phyloP scores from a whole-genome alignment of 768 basidiomycete species.

The Rickenella mellea region DNA sequence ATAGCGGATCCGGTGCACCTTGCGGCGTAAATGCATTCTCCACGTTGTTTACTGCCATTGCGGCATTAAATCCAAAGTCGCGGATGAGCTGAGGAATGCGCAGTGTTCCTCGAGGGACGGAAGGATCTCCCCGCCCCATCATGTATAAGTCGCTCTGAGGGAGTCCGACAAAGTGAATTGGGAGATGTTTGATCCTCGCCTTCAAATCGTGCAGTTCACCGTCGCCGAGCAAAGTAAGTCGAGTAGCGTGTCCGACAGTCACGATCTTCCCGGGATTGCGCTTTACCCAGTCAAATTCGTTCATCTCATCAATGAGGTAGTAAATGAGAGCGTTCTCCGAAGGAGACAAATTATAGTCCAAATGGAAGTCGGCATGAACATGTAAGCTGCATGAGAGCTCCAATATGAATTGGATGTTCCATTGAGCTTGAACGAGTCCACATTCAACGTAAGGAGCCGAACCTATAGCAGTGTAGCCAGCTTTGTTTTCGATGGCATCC shows the following conservation, averaged over 20 bases:
- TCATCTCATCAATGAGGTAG: slow-evolving; percentile 37
- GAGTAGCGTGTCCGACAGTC: slow-evolving; percentile 53
- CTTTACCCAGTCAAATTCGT: slow-evolving; percentile 18
- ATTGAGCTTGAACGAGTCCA: slow-evolving; percentile 32
- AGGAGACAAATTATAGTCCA: slow-evolving; percentile 56
- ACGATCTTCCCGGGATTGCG: slow-evolving; percentile 25
- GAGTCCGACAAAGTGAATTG: slow-evolving; percentile 45
- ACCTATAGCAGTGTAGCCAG: slow-evolving; percentile 43
- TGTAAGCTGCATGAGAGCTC: slow-evolving; percentile 29
- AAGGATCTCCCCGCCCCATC: slow-evolving; percentile 35
- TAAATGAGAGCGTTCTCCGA: slow-evolving; percentile 43
- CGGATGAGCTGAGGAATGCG: slow-evolving; percentile 38
- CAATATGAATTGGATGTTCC: slow-evolving; percentile 45
- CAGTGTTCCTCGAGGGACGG: slow-evolving; percentile 42
- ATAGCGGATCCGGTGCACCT: slow-evolving; percentile 53
- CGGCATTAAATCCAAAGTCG: slow-evolving; percentile 33
- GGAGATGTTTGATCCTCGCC: slow-evolving; percentile 29
- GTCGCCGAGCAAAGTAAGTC: slow-evolving; percentile 40
- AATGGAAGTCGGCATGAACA: slow-evolving; percentile 53
- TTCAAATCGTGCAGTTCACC: slow-evolving; percentile 36
- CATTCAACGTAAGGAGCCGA: slow-evolving; percentile 65
- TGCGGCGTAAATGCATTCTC: slow-evolving; percentile 65
- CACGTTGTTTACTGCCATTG: slow-evolving; percentile 56
- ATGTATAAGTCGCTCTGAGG: slow-evolving; percentile 64
- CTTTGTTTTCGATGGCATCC: slow-evolving; percentile 27